These are phyloP conservation scores for Syncephalis plumigaleata DNA, from an alignment of 371 early-diverging fungal species.

Conservation along the genomic window DNA sequence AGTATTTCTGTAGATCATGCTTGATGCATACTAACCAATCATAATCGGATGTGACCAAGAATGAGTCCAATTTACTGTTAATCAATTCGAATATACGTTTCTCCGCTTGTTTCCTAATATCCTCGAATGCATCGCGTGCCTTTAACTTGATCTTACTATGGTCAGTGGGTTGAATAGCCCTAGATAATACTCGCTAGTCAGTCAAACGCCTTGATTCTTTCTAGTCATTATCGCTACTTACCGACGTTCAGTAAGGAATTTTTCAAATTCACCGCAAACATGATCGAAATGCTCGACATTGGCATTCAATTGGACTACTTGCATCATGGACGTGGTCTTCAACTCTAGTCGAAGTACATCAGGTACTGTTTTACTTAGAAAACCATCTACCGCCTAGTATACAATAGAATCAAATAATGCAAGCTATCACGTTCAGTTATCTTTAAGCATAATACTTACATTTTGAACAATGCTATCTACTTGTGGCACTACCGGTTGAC, in stretches of 20 bases:
- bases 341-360: slow-evolving; percentile 47
- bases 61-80: slow-evolving; percentile 64
- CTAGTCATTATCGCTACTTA: slow-evolving; percentile 2
- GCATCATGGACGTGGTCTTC: slow-evolving; percentile 41
- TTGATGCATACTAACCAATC: slow-evolving; percentile 36
- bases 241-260: slow-evolving; percentile 48
- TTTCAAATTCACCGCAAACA: slow-evolving; percentile 66
- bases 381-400: slow-evolving; percentile 50
- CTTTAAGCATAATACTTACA: slow-evolving; percentile 13
- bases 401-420: background rate
- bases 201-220: background rate
- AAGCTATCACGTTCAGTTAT: background rate
- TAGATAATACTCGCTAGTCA: background rate
- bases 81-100: slow-evolving; percentile 65
- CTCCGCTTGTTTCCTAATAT: slow-evolving; percentile 51
- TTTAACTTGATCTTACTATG: slow-evolving; percentile 40
- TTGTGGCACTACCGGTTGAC: slow-evolving; percentile 44
- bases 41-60: slow-evolving; percentile 61
- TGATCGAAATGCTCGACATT: slow-evolving; percentile 63
- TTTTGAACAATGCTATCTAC: slow-evolving; percentile 78
- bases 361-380: slow-evolving; percentile 56
- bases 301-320: slow-evolving; percentile 66
- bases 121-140: slow-evolving; percentile 50
- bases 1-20: background rate
- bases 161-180: slow-evolving; percentile 2